phyloP scores from a whole-genome alignment of 2,329 filamentous ascomycete species.

The Cadophora sp. region DNA sequence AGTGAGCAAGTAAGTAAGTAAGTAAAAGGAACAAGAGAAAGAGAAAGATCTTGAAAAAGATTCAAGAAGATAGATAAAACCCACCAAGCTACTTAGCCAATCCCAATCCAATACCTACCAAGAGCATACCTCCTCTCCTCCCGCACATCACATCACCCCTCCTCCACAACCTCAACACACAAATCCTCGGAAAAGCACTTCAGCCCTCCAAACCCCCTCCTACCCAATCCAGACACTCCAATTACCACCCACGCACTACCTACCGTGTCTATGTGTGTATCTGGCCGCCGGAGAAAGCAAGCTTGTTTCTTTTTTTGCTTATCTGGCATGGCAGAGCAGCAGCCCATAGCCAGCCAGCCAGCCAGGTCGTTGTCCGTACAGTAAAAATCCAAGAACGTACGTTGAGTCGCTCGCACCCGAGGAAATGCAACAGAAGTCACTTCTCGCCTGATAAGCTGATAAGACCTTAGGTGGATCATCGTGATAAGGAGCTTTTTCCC shows the following conservation, averaged over 20 bases:
- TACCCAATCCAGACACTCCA: neutral
- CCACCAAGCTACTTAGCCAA: neutral
- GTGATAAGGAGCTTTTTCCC: neutral
- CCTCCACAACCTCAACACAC: neutral
- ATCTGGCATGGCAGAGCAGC: neutral
- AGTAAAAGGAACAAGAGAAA: conserved; percentile 1
- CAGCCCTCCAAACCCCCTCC: neutral
- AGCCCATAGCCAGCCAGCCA: too few species aligned
- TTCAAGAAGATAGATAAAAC: conserved; percentile 9
- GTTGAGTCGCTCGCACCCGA: neutral
- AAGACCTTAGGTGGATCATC: neutral
- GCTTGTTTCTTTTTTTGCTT: neutral
- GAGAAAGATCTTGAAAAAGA: neutral
- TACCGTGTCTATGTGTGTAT: neutral
- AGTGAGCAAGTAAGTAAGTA: neutral
- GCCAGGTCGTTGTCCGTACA: too few species aligned
- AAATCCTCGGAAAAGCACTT: conserved; percentile 13
- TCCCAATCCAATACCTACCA: neutral
- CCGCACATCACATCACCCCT: neutral
- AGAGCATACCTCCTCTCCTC: conserved; percentile 3
- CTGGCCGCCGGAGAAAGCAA: conserved; percentile 13
- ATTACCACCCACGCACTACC: neutral
- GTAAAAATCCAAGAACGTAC: too few species aligned
- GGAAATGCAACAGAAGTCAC: conserved; percentile 2
- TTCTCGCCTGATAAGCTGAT: conserved; percentile 5